Base-by-base conservation (phyloP, 768 basidiomycete species). In the Suillus bovinus region DNA sequence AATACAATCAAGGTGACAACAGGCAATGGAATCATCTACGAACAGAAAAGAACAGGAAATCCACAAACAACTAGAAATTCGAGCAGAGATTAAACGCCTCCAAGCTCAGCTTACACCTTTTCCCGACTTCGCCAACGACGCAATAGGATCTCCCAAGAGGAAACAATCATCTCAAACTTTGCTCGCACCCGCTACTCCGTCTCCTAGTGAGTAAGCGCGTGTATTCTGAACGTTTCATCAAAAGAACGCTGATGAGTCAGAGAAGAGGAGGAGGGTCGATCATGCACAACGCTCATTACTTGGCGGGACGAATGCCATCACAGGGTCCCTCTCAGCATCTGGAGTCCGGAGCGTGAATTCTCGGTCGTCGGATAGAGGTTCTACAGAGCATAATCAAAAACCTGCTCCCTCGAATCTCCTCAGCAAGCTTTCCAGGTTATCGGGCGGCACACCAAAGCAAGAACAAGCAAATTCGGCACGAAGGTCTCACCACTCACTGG, bases 21-120 rank as follows among this genome's bases (percentile, higher is more conserved):
- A 20, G 27, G 17, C 38, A 36, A 89, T 90, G 88, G 80, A 88
- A 50, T 88, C 88, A 0, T 78, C 81, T 22, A 77, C 80, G 2
- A 76, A 74, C 63, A 79, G 82, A 65, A 64, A 63, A 2, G 66
- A 77, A 44, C 72, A 76, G 11, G 80, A 81, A 31, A 70, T 70
- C 49, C 73, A 69, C 33, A 79, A 70, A 58, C 84, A 87, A 60
- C 79, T 77, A 46, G 80, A 83, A 41, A 72, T 91, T 14, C 76
- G 79, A 46, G 75, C 72, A 17, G 79, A 90, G 64, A 91, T 91
- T 54, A 80, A 81, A 0, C 65, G 66, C 0, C 74, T 91, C 29
- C 81, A 90, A 63, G 77, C 83, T 0, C 82, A 88, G 70, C 80
- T 90, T 22, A 67, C 68, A 16, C 74, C 79, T 41, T 53, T 79